Conservation (phyloP, 2,329 filamentous ascomycete species). For the Ceratocystis alfenasii region DNA sequence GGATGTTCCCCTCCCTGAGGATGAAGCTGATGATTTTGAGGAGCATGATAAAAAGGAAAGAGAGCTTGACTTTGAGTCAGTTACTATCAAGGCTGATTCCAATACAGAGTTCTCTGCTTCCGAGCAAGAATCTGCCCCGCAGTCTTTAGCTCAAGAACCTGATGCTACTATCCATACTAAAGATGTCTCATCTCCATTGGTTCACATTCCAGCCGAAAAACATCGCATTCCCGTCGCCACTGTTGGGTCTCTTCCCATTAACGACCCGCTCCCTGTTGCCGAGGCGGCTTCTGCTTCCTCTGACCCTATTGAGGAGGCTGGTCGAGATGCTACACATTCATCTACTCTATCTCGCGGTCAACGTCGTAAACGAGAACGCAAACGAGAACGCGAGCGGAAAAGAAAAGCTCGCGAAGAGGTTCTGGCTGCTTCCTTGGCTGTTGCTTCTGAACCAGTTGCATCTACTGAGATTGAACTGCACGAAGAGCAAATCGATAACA, state of each 20-base stretch:
- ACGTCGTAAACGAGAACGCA: neutral
- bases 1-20: neutral
- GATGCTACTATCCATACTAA: neutral
- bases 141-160: neutral
- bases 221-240: neutral
- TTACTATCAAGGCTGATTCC: neutral
- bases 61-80: neutral
- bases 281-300: neutral
- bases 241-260: neutral
- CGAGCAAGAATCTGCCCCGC: neutral
- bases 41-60: no score
- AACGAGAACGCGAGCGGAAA: constrained; percentile 2
- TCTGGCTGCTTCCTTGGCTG: neutral
- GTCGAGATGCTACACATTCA: neutral
- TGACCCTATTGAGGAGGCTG: neutral
- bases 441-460: neutral
- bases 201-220: neutral
- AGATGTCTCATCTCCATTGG: neutral
- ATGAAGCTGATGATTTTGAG: neutral
- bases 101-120: neutral
- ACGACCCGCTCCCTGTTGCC: neutral
- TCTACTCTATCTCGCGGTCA: neutral
- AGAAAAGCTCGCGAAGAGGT: neutral
- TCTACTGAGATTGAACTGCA: neutral
- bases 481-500: neutral